Evolutionary conservation across 1,139 yeast species (phyloP).

Genomic region (Hansenula lynferdii): DNA sequence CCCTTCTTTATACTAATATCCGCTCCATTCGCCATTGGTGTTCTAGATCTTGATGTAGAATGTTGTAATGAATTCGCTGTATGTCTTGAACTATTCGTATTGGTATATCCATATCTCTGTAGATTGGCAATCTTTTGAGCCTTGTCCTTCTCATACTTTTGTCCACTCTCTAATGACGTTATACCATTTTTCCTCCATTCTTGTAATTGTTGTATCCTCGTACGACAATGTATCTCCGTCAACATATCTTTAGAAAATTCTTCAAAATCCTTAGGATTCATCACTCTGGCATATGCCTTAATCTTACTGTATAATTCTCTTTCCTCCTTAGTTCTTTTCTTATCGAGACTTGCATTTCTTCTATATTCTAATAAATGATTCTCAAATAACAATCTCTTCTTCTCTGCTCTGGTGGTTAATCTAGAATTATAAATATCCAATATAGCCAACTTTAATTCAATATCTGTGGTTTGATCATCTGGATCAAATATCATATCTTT

Average conservation of each 20-base stretch:
- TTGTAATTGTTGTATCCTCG: slow-evolving; percentile 83
- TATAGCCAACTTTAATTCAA: slow-evolving; percentile 82
- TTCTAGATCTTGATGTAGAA: slow-evolving; percentile 13
- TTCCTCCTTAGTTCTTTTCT: slow-evolving; percentile 83
- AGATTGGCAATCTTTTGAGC: slow-evolving; percentile 53
- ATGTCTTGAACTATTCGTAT: slow-evolving; percentile 20
- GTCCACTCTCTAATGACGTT: slow-evolving; percentile 77
- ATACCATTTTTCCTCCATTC: slow-evolving; percentile 92
- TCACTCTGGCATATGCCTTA: slow-evolving; percentile 76
- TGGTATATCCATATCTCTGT: slow-evolving; percentile 47
- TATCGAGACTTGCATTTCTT: slow-evolving; percentile 49
- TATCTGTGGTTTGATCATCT: slow-evolving; percentile 83
- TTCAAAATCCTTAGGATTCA: slow-evolving; percentile 78
- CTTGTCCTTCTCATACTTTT: slow-evolving; percentile 85
- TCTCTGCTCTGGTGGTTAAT: slow-evolving; percentile 86
- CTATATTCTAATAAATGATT: slow-evolving; percentile 82
- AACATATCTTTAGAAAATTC: slow-evolving; percentile 67
- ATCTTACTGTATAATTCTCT: slow-evolving; percentile 71
- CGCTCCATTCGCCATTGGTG: slow-evolving; percentile 9
- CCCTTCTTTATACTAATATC: slow-evolving; percentile 35
- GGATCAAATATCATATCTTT: slow-evolving; percentile 96
- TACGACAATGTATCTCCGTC: slow-evolving; percentile 73
- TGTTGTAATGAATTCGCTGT: slow-evolving; percentile 23
- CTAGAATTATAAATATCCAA: slow-evolving; percentile 87
- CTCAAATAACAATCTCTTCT: slow-evolving; percentile 75